Conservation (phyloP, 129 eudicot genomes). For the Tagetes patula region DNA sequence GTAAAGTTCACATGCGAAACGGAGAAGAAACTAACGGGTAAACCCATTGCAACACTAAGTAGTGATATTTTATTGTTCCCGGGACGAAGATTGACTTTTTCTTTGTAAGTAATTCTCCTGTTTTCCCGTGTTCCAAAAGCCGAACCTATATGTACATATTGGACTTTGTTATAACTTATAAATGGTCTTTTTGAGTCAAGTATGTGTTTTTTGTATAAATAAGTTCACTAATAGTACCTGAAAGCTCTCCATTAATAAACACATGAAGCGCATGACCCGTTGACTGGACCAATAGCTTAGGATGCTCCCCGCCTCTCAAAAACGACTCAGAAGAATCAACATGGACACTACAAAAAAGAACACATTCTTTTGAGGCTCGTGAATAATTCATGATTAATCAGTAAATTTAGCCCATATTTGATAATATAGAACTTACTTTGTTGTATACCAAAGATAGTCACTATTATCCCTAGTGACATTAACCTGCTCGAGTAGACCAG, state of each 20-base stretch:
- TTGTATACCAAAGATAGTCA: conserved; percentile 57
- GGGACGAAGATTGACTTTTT: conserved; percentile 61
- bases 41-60: conserved; percentile 92
- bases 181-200: background rate
- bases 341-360: conserved; percentile 51
- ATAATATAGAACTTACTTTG: conserved; percentile 38
- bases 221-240: conserved; percentile 42
- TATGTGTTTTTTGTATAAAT: background rate
- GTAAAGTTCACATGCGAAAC: background rate
- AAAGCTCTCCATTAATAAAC: conserved; percentile 75
- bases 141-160: conserved; percentile 50
- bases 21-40: conserved; percentile 57
- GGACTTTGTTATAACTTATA: background rate
- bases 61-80: conserved; percentile 72
- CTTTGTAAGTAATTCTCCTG: conserved; percentile 56
- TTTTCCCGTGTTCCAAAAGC: conserved; percentile 75
- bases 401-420: background rate
- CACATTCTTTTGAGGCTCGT: background rate
- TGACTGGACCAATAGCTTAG: conserved; percentile 68
- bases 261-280: conserved; percentile 91
- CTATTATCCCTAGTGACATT: conserved; percentile 61
- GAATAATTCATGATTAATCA: background rate
- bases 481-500: conserved; percentile 54
- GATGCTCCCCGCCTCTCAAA: conserved; percentile 63
- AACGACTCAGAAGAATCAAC: conserved; percentile 74